These are phyloP conservation scores for Angophora floribunda DNA, from an alignment of 345 rosid genomes.

Conservation along the genomic window DNA sequence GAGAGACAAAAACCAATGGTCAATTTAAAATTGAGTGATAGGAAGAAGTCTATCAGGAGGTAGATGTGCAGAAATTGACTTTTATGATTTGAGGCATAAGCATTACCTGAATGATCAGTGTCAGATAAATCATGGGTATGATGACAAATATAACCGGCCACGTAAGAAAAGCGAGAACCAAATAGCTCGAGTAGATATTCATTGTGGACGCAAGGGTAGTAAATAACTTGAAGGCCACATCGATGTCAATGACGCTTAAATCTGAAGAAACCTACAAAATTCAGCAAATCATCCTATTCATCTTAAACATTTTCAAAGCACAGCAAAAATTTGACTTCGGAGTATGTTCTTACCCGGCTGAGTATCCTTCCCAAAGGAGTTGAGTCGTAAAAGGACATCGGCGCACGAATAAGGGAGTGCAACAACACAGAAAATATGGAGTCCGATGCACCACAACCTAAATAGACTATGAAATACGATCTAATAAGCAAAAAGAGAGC, in stretches of 20 bases:
- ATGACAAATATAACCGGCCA: constrained; percentile 43
- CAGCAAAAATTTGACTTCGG: too few relatives aligned
- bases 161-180: constrained; percentile 20
- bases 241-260: constrained; percentile 27
- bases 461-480: background rate
- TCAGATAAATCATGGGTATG: constrained; percentile 36
- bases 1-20: background rate
- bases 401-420: constrained; percentile 30
- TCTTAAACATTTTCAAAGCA: background rate
- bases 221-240: constrained; percentile 17
- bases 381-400: constrained; percentile 42
- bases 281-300: background rate
- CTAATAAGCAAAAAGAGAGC: constrained; percentile 18
- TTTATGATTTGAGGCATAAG: background rate
- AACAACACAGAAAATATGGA: constrained; percentile 14
- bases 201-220: constrained; percentile 15
- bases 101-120: constrained; percentile 26
- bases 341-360: constrained; percentile 26
- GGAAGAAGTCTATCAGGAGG: background rate
- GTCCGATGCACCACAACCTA: constrained; percentile 17
- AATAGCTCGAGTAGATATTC: constrained; percentile 17
- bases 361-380: constrained; percentile 49
- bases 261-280: constrained; percentile 42
- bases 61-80: background rate
- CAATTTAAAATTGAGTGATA: background rate